Base-by-base conservation (phyloP, 495 filamentous ascomycete species). In the Aspergillus bridgeri region DNA sequence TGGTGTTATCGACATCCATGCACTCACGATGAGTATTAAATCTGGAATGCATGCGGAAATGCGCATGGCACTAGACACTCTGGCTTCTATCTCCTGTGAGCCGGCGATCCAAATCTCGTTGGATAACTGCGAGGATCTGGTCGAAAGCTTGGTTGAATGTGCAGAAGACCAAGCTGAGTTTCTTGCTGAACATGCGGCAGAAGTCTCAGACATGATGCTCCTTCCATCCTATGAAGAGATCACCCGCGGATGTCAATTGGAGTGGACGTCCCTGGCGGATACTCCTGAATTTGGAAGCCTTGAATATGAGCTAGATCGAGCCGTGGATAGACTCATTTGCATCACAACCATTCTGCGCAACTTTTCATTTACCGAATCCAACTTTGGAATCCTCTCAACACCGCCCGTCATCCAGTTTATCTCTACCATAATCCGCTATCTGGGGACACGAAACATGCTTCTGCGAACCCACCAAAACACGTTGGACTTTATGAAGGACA, bases 401-500 rank as follows among this genome's bases (percentile, higher is more conserved):
- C 79, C 90, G 38, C 73, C 79, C 5, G 86, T 96, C 24, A 78
- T 97, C 59, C 86, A 88, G 51, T 92, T 95, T 64, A 72, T 96
- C 44, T 89, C 89, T 22, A 83, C 83, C 20, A 81, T 91, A 29
- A 93, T 97, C 62, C 81, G 91, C 45, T 89, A 90, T 61, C 79
- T 98, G 25, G 93, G 94, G 42, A 97, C 93, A 4, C 86, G 91
- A n/a, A 87, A 90, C 61, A 87, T 90, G 80, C 80, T 97, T 42
- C 74, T 97, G 45, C 85, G 92, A 19, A 89, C 83, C 6, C 78
- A 92, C 60, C 74, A 77, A 58, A 94, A 96, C 71, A 93, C 89
- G 5, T 71, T 96, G 65, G 93, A 98, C 69, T 90, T 98, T 63
- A 95, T 96, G 89, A 98, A 98, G 71, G 94, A 98, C 71, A 79